A percentile compares a stretch with the other conserved stretches of the same genome.
Conservation (phyloP, 225 moss, liverwort and hornwort genomes). For the Pseudisothecium myosuroides region DNA sequence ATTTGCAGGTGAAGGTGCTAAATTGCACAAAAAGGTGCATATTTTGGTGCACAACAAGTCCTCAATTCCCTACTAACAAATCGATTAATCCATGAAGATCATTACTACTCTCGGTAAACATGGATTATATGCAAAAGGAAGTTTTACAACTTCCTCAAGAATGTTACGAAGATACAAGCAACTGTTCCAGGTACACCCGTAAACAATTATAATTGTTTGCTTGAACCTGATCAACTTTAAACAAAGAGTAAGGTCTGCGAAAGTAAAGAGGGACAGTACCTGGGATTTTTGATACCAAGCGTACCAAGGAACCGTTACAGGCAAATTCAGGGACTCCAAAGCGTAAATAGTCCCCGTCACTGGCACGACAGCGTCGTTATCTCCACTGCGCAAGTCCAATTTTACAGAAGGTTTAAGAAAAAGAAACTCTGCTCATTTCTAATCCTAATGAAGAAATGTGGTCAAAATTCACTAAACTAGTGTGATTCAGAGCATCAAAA, state of each 20-base stretch:
- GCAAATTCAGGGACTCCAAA: slow-evolving; percentile 30
- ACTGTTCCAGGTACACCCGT: not conserved
- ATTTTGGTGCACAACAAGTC: not conserved
- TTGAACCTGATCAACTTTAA: not conserved
- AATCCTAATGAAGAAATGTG: not conserved
- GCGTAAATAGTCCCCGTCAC: slow-evolving; percentile 53
- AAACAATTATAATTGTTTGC: not conserved
- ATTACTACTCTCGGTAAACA: not conserved
- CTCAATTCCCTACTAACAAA: not conserved
- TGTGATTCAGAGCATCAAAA: not conserved
- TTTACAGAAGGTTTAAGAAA: not conserved
- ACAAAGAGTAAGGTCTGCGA: not conserved
- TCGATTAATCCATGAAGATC: not conserved
- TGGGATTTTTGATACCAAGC: slow-evolving; percentile 51
- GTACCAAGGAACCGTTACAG: slow-evolving; percentile 46
- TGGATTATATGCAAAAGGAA: not conserved
- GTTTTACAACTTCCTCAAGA: not conserved
- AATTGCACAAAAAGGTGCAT: not conserved
- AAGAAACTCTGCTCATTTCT: not conserved
- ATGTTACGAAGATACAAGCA: not conserved
- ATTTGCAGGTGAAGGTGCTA: not conserved
- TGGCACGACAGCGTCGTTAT: slow-evolving; percentile 59
- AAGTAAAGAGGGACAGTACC: slow-evolving; percentile 5
- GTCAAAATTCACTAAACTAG: no score
- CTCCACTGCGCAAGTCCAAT: slow-evolving; percentile 37